phyloP scores from a whole-genome alignment of 129 eudicot genomes.

The Solidago caesia region DNA sequence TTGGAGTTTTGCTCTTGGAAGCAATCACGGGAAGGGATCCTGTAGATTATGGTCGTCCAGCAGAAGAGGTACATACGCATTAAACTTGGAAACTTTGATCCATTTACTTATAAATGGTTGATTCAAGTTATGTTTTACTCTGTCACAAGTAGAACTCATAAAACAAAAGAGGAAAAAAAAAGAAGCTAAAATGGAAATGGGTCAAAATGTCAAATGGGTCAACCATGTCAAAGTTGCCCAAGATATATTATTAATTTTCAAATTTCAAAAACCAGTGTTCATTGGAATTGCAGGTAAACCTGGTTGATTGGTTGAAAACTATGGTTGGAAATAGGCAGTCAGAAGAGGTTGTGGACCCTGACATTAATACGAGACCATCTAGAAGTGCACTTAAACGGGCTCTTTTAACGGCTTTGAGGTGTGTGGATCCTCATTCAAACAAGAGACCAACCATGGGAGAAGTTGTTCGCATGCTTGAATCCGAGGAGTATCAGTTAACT shows the following conservation, averaged over 20 bases:
- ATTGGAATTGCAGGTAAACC: constrained; percentile 50
- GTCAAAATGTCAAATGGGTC: too few species aligned
- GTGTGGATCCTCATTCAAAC: constrained; percentile 76
- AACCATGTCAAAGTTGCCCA: too few species aligned
- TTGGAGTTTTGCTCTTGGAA: constrained; percentile 77
- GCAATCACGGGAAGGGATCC: constrained; percentile 89
- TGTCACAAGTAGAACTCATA: background rate
- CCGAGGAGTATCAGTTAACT: constrained; percentile 69
- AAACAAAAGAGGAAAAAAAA: too few species aligned
- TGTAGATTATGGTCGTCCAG: constrained; percentile 78
- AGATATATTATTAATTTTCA: too few species aligned
- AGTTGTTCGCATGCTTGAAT: constrained; percentile 86
- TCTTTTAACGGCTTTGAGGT: constrained; percentile 74
- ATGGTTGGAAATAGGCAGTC: constrained; percentile 77
- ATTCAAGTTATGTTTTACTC: too few species aligned
- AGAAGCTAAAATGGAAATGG: too few species aligned
- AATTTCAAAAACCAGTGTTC: background rate
- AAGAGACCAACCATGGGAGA: constrained; percentile 79
- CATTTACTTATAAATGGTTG: background rate
- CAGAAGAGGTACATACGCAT: constrained; percentile 54
- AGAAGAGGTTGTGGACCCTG: constrained; percentile 82
- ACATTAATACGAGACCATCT: constrained; percentile 61
- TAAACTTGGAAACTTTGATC: background rate
- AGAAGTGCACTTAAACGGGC: constrained; percentile 75
- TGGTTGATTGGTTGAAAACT: constrained; percentile 84